These are phyloP conservation scores for Fonsecaea pedrosoi DNA, from an alignment of 2,329 filamentous ascomycete species.

Conservation along the genomic window DNA sequence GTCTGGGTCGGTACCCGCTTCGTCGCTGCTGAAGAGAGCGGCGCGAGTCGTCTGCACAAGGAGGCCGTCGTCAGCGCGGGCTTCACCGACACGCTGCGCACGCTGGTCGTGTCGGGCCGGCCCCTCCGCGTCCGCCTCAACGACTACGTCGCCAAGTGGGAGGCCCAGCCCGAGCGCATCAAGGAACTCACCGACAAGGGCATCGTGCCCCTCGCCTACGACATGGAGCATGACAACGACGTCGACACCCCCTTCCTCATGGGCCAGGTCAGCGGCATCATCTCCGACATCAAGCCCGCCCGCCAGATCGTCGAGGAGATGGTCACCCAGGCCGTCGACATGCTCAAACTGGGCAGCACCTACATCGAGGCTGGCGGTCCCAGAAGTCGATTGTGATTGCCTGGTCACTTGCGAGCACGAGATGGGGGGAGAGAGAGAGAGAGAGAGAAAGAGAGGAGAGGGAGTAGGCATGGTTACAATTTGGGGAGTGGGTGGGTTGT, in stretches of 20 bases:
- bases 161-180: slow-evolving; percentile 75
- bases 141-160: slow-evolving; percentile 83
- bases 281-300: slow-evolving; percentile 79
- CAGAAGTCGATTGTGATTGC: slow-evolving; percentile 31
- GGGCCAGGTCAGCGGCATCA: slow-evolving; percentile 87
- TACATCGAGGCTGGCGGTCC: slow-evolving; percentile 57
- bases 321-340: slow-evolving; percentile 75
- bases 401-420: too few relatives aligned
- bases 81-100: slow-evolving; percentile 80
- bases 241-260: slow-evolving; percentile 88
- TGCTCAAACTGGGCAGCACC: slow-evolving; percentile 66
- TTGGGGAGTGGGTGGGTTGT: background rate
- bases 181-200: slow-evolving; percentile 76
- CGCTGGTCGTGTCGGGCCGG: slow-evolving; percentile 80
- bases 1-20: slow-evolving; percentile 97
- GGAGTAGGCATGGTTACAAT: background rate
- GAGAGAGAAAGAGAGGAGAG: background rate
- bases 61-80: slow-evolving; percentile 78
- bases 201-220: slow-evolving; percentile 79
- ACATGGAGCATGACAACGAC: slow-evolving; percentile 75
- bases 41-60: slow-evolving; percentile 82
- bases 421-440: too few relatives aligned
- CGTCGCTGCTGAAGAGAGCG: slow-evolving; percentile 81
- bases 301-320: slow-evolving; percentile 87
- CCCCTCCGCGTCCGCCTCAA: slow-evolving; percentile 82